Evolutionary conservation across 2,329 filamentous ascomycete species (phyloP).

Genomic region (Scedosporium apiospermum): DNA sequence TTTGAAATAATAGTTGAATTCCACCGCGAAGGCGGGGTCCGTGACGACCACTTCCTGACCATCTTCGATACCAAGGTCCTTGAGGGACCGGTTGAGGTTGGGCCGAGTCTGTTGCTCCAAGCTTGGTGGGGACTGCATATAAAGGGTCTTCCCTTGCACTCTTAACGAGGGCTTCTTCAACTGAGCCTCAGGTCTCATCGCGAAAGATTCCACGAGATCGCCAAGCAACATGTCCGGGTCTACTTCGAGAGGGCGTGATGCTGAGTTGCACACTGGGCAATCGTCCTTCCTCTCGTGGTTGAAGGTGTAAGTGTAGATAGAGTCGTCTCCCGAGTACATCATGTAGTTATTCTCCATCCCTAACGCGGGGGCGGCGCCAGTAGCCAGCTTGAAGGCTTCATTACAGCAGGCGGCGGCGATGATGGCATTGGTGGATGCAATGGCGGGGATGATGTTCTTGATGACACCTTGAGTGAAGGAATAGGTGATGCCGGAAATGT

Average conservation of each 20-base stretch:
- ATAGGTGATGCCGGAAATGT: slow-evolving; percentile 88
- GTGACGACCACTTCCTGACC: slow-evolving; percentile 88
- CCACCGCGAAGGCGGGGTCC: slow-evolving; percentile 76
- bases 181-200: slow-evolving; percentile 77
- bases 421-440: slow-evolving; percentile 95
- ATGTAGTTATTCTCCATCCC: slow-evolving; percentile 84
- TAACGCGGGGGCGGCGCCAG: slow-evolving; percentile 69
- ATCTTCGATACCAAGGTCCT: slow-evolving; percentile 60
- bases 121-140: slow-evolving; percentile 75
- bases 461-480: slow-evolving; percentile 93
- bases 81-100: slow-evolving; percentile 71
- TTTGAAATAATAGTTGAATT: slow-evolving; percentile 48
- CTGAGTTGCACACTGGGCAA: slow-evolving; percentile 85
- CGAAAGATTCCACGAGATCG: slow-evolving; percentile 77
- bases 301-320: slow-evolving; percentile 96
- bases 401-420: slow-evolving; percentile 94
- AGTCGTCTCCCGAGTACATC: slow-evolving; percentile 97
- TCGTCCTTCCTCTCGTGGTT: slow-evolving; percentile 89
- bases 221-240: slow-evolving; percentile 64
- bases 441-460: slow-evolving; percentile 98
- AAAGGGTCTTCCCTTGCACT: slow-evolving; percentile 70
- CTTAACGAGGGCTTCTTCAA: slow-evolving; percentile 88
- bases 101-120: slow-evolving; percentile 76
- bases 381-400: slow-evolving; percentile 91
- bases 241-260: slow-evolving; percentile 65